Conservation (phyloP, 495 filamentous ascomycete genomes). For the Viridothelium virens region DNA sequence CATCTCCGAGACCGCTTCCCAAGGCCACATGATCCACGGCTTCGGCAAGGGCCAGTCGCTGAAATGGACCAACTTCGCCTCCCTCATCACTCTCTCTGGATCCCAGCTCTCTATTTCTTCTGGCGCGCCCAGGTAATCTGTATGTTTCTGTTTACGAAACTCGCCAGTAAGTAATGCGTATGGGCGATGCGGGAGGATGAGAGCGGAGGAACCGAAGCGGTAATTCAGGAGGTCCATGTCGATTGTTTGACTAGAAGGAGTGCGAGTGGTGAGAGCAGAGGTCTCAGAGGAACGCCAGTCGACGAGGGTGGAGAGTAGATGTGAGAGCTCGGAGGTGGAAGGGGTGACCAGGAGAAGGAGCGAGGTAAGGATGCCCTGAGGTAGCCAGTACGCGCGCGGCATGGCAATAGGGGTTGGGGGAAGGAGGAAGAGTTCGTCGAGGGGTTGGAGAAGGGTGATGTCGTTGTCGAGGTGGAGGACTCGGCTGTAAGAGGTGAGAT, state of each 20-base stretch:
- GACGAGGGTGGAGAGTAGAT: constrained; percentile 22
- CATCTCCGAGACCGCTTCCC: constrained; percentile 45
- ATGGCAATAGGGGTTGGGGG: constrained; percentile 33
- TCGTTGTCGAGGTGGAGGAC: constrained; percentile 36
- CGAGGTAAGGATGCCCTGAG: constrained; percentile 28
- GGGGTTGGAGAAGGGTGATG: constrained; percentile 29
- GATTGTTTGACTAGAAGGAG: constrained; percentile 18
- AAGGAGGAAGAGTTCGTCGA: constrained; percentile 38
- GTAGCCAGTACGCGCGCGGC: constrained; percentile 35
- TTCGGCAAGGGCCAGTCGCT: constrained; percentile 76
- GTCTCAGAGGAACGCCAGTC: constrained; percentile 20
- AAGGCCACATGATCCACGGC: constrained; percentile 62
- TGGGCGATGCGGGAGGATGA: constrained; percentile 67
- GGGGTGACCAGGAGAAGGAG: constrained; percentile 34
- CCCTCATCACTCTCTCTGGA: constrained; percentile 50
- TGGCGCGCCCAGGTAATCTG: constrained; percentile 49
- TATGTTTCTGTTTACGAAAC: constrained; percentile 55
- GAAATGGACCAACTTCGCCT: constrained; percentile 75
- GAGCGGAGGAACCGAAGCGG: constrained; percentile 56
- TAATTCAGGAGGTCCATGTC: constrained; percentile 59
- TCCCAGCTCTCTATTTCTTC: constrained; percentile 47
- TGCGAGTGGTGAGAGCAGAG: not conserved
- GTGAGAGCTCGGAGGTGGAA: constrained; percentile 22
- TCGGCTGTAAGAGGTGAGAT: constrained; percentile 30
- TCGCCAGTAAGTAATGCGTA: constrained; percentile 66